Base-by-base conservation (phyloP, 768 basidiomycete species). In the Naganishia randhawae region DNA sequence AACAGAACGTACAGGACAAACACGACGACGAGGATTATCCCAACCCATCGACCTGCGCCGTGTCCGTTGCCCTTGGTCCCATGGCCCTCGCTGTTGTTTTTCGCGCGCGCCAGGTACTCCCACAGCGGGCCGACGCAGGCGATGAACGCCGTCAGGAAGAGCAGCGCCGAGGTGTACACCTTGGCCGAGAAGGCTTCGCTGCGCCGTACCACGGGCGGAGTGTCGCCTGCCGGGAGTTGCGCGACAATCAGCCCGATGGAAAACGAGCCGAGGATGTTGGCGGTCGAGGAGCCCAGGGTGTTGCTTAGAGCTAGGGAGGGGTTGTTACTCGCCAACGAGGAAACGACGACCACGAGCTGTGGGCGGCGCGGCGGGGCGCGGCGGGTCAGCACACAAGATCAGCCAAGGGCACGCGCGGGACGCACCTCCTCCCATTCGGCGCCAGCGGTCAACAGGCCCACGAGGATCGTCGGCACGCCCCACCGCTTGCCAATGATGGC, bases 361-460 rank as follows among this genome's bases (percentile, higher is more conserved):
- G n/a, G n/a, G n/a, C 22, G n/a, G 16, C 45, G 14, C 33, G 35
- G 11, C 27, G 1, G 57, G 57, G 19, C 27, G 17, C 13, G 19
- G 16, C 17, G 57, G 17, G 35, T 62, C 17, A 50, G 17, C 19
- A 64, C 19, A n/a, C n/a, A n/a, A n/a, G n/a, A n/a, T n/a, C n/a
- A n/a, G n/a, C n/a, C n/a, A 31, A 25, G n/a, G n/a, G 27, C 13
- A 42, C 17, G 35, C 62, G 27, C 6, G 14, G n/a, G 3, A 65
- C 73, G 65, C 63, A 73, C 75, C 73, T 78, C 77, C 65, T 78
- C 77, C 72, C 74, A 72, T 64, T 78, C 73, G 33, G 73, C 74
- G 2, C 73, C 73, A 1, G 72, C 74, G 2, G 74, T 75, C 64
- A 74, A 61, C 19, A 75, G 37, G n/a, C 63, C 74, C 8, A 75